Evolutionary conservation across 352 stramenopile genomes (phyloP).

Genomic region (Globisporangium spinosum): DNA sequence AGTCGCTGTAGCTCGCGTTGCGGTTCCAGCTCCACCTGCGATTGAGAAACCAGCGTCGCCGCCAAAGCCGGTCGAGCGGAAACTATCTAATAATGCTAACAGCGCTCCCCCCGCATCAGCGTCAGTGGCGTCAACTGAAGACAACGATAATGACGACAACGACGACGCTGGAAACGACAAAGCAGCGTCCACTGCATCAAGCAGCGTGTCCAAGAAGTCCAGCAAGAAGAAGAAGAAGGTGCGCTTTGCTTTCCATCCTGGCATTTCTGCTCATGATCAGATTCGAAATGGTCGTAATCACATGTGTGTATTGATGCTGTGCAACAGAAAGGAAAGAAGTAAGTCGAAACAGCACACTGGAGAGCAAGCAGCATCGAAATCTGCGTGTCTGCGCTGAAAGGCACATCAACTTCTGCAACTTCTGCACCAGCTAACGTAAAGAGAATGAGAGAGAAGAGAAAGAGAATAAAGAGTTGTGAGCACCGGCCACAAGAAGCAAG

Average conservation of each 20-base stretch:
- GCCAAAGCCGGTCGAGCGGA: slow-evolving; percentile 17
- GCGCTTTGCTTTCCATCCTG: not conserved
- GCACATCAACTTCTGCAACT: not conserved
- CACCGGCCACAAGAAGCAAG: not conserved
- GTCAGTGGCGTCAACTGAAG: slow-evolving; percentile 1
- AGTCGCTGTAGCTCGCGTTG: slow-evolving; percentile 11
- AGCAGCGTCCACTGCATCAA: slow-evolving; percentile 23
- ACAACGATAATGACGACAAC: slow-evolving; percentile 35
- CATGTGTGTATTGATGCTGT: too few species aligned
- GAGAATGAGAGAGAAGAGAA: not conserved
- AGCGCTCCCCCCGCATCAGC: not conserved
- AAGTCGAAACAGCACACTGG: not conserved
- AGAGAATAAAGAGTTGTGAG: not conserved
- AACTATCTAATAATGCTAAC: not conserved
- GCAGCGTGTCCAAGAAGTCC: slow-evolving; percentile 42
- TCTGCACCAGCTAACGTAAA: not conserved
- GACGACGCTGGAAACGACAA: slow-evolving; percentile 28
- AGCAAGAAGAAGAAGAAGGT: slow-evolving; percentile 70
- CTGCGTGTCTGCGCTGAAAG: not conserved
- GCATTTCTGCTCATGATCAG: not conserved
- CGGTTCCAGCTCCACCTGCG: slow-evolving; percentile 7
- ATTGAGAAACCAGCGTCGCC: slow-evolving; percentile 21
- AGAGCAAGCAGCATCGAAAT: not conserved
- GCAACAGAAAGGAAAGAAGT: slow-evolving; percentile 10
- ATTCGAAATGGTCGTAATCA: not conserved